phyloP scores from a whole-genome alignment of 2,329 filamentous ascomycete species.

The Ceratocystis smalleyi region DNA sequence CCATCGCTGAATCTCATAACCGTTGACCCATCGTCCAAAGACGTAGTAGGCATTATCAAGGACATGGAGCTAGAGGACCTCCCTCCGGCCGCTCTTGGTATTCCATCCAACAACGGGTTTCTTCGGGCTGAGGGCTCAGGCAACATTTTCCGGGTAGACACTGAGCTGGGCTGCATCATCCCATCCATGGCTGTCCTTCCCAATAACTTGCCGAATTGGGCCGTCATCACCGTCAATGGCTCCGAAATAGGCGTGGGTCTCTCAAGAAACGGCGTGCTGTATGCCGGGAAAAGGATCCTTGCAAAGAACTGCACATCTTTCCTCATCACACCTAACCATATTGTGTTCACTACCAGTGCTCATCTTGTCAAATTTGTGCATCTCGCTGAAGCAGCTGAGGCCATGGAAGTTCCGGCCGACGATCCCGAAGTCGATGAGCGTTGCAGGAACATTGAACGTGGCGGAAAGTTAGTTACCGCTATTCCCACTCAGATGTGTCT shows the following conservation, averaged over 20 bases:
- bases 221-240: constrained; percentile 29
- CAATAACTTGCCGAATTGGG: constrained; percentile 25
- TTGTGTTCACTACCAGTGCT: constrained; percentile 83
- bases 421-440: constrained; percentile 85
- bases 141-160: constrained; percentile 11
- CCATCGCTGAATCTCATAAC: neutral
- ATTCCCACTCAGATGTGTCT: constrained; percentile 78
- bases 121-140: constrained; percentile 5
- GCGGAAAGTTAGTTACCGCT: constrained; percentile 70
- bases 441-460: constrained; percentile 81
- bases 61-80: neutral
- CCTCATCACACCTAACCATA: constrained; percentile 59
- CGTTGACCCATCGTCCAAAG: neutral
- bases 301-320: constrained; percentile 89
- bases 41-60: neutral
- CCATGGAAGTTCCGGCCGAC: constrained; percentile 68
- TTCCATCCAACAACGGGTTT: constrained; percentile 8
- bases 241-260: constrained; percentile 43
- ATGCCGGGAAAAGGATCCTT: constrained; percentile 57
- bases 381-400: constrained; percentile 45
- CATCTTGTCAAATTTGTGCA: constrained; percentile 93
- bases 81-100: neutral
- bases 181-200: constrained; percentile 26
- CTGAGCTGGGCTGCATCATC: neutral
- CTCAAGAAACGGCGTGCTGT: constrained; percentile 61